Percentiles rank a stretch among this genome's conserved stretches.
Evolutionary conservation across 306 rosid genomes (phyloP).

Genomic region (Quercus gilva): DNA sequence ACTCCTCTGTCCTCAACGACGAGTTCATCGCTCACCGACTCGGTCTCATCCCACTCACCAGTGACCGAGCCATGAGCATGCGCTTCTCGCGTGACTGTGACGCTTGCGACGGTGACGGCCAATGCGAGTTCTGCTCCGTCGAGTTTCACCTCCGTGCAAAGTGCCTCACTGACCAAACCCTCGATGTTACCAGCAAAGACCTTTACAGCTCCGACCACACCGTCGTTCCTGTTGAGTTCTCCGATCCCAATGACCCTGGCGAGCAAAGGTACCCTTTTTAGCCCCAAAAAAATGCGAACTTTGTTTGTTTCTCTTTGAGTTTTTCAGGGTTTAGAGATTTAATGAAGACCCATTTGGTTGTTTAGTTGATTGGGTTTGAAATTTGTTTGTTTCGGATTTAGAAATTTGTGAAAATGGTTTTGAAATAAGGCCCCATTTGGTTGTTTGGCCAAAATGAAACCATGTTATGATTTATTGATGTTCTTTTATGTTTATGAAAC

Average conservation of each 20-base stretch:
- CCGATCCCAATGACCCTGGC: slow-evolving; percentile 53
- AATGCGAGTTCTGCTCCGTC: slow-evolving; percentile 96
- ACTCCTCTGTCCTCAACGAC: slow-evolving; percentile 92
- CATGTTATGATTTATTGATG: not conserved
- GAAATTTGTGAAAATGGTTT: not conserved
- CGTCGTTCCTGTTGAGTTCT: slow-evolving; percentile 82
- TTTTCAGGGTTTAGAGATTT: not conserved
- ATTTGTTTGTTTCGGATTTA: not conserved
- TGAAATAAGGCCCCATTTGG: not conserved
- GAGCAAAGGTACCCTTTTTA: slow-evolving; percentile 42
- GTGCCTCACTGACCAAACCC: slow-evolving; percentile 74
- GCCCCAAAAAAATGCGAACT: not conserved
- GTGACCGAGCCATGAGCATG: slow-evolving; percentile 93
- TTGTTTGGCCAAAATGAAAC: not conserved
- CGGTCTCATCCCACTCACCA: slow-evolving; percentile 83
- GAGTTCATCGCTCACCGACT: slow-evolving; percentile 98
- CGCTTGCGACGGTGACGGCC: slow-evolving; percentile 97
- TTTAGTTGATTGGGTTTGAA: too few species aligned
- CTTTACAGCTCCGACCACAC: slow-evolving; percentile 84
- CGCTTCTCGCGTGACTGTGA: slow-evolving; percentile 99
- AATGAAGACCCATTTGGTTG: too few species aligned
- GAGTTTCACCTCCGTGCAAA: slow-evolving; percentile 87
- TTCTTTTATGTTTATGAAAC: too few species aligned
- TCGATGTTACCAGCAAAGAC: slow-evolving; percentile 83
- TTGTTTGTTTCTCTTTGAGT: not conserved